Evolutionary conservation across 768 basidiomycete genomes (phyloP).

Genomic region (Scleroderma bovista): DNA sequence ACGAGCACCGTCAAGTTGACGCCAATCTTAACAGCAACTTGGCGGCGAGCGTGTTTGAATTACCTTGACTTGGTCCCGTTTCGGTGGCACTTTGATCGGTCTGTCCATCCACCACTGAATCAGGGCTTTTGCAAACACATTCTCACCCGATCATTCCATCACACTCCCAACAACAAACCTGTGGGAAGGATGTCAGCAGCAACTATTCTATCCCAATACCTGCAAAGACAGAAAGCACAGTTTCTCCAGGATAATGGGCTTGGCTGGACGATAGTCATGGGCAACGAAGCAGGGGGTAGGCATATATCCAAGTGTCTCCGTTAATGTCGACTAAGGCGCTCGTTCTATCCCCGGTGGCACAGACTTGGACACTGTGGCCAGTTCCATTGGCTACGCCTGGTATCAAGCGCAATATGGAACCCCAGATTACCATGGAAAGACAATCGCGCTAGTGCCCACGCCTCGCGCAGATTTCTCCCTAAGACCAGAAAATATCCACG

Average conservation of each 20-base stretch:
- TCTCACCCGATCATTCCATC: background rate
- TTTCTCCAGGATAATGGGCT: constrained; percentile 56
- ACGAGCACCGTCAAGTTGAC: too few relatives aligned
- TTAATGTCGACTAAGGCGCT: background rate
- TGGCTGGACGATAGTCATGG: constrained; percentile 86
- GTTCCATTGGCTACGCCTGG: constrained; percentile 81
- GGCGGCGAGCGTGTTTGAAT: too few relatives aligned
- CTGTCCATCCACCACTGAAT: background rate
- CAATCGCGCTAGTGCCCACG: constrained; percentile 70
- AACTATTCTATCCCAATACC: constrained; percentile 32
- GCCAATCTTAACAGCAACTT: too few relatives aligned
- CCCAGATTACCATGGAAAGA: constrained; percentile 40
- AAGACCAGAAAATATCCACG: constrained; percentile 84
- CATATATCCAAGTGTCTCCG: background rate
- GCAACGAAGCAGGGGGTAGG: constrained; percentile 94
- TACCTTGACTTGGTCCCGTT: too few relatives aligned
- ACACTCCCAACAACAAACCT: background rate
- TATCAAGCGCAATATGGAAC: constrained; percentile 39
- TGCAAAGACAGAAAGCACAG: constrained; percentile 44
- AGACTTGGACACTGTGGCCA: constrained; percentile 92
- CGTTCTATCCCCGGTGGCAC: background rate
- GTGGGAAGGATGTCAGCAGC: constrained; percentile 12
- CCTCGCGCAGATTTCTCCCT: constrained; percentile 63
- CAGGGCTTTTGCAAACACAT: background rate
- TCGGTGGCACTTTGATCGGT: too few relatives aligned